Evolutionary conservation across 2,329 filamentous ascomycete species (phyloP).

Genomic region (Ophiostoma ips): DNA sequence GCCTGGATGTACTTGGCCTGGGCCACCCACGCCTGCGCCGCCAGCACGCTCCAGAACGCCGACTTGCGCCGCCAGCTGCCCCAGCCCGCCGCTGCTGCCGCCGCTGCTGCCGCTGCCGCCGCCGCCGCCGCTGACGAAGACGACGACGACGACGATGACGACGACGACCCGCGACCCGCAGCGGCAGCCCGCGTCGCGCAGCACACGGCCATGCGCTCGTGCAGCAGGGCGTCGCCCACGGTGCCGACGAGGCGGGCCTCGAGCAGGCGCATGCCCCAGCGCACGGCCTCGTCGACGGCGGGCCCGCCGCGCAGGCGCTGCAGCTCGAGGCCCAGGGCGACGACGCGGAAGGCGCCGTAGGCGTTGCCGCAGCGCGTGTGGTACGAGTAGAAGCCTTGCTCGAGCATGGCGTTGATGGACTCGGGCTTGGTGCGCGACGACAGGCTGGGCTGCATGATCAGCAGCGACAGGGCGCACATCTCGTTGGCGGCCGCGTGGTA

Average conservation of each 20-base stretch:
- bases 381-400: conserved; percentile 86
- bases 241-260: conserved; percentile 61
- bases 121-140: no score
- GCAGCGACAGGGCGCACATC: conserved; percentile 76
- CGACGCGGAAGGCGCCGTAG: conserved; percentile 66
- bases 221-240: conserved; percentile 68
- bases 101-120: conserved; percentile 22
- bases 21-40: conserved; percentile 70
- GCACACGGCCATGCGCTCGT: conserved; percentile 73
- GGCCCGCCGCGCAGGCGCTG: conserved; percentile 66
- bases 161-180: no score
- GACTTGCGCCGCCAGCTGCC: conserved; percentile 70
- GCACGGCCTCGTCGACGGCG: conserved; percentile 72
- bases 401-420: conserved; percentile 72
- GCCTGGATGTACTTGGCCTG: conserved; percentile 67
- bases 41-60: conserved; percentile 75
- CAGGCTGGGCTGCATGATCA: conserved; percentile 60
- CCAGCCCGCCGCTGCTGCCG: conserved; percentile 37
- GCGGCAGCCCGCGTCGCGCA: conserved; percentile 64
- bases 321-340: conserved; percentile 65
- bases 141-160: no score
- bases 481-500: conserved; percentile 90
- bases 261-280: conserved; percentile 68
- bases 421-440: conserved; percentile 68
- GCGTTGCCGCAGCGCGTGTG: conserved; percentile 68